phyloP scores from a whole-genome alignment of 495 filamentous ascomycete genomes.

The Darksidea phi region DNA sequence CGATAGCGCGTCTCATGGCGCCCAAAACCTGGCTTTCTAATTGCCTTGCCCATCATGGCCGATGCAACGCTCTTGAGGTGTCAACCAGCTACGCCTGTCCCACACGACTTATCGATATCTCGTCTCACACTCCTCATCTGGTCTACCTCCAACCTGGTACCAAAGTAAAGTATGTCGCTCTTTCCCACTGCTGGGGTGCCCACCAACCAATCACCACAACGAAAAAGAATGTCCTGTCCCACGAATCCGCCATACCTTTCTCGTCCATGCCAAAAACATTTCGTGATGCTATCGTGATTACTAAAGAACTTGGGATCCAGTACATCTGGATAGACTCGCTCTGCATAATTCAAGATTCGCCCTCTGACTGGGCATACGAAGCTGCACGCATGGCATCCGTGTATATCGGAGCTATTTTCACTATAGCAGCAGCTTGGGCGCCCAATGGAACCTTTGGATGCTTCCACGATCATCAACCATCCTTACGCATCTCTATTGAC shows the following conservation, averaged over 20 bases:
- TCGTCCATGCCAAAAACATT: neutral
- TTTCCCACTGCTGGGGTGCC: neutral
- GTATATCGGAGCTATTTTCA: neutral
- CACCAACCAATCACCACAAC: neutral
- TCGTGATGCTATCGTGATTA: neutral
- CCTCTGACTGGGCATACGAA: neutral
- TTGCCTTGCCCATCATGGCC: no score
- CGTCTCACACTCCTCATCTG: no score
- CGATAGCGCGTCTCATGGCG: no score
- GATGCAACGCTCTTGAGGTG: no score
- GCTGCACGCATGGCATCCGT: neutral
- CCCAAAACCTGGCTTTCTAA: no score
- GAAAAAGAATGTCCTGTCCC: neutral
- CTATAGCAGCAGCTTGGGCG: slow-evolving; percentile 4
- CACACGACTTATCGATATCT: no score
- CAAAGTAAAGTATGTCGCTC: neutral
- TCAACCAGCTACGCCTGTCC: no score
- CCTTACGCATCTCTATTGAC: no score
- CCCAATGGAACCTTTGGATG: no score
- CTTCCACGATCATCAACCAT: no score
- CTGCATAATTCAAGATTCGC: neutral
- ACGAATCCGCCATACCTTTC: neutral
- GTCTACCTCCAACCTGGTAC: no score
- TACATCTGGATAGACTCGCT: slow-evolving; percentile 1
- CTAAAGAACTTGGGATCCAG: neutral